Evolutionary conservation across 148 eudicot genomes (phyloP).

Genomic region (Tetragonia tetragonoides): DNA sequence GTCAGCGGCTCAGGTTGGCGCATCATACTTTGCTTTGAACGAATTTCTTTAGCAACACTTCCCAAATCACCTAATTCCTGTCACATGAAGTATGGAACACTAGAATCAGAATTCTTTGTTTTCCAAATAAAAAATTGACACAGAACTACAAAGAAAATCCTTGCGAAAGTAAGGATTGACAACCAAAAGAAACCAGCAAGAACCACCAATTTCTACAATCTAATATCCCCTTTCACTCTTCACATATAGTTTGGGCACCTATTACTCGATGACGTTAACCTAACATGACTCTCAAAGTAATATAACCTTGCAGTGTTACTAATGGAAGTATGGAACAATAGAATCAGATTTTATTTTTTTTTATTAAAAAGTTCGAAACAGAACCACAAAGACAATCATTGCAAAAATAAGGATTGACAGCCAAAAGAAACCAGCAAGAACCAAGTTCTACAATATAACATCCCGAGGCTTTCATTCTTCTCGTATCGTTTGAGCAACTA

Average conservation of each 20-base stretch:
- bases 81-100: slow-evolving; percentile 8
- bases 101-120: background rate
- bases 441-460: too few relatives aligned
- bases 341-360: too few relatives aligned
- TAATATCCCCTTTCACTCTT: background rate
- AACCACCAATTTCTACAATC: background rate
- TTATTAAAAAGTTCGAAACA: too few relatives aligned
- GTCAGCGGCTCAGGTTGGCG: slow-evolving; percentile 71
- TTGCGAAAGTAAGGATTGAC: background rate
- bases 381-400: too few relatives aligned
- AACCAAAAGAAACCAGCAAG: background rate
- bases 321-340: too few relatives aligned
- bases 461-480: background rate
- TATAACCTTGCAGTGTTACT: too few relatives aligned
- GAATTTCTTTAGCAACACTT: slow-evolving; percentile 77
- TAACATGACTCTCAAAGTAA: background rate
- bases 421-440: too few relatives aligned
- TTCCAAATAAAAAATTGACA: background rate
- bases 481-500: background rate
- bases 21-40: slow-evolving; percentile 84
- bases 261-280: background rate
- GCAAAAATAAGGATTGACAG: too few relatives aligned
- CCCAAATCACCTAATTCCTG: slow-evolving; percentile 91
- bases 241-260: background rate
- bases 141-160: background rate